Conservation (phyloP, 2,329 filamentous ascomycete species). For the Ampelomyces quisqualis region DNA sequence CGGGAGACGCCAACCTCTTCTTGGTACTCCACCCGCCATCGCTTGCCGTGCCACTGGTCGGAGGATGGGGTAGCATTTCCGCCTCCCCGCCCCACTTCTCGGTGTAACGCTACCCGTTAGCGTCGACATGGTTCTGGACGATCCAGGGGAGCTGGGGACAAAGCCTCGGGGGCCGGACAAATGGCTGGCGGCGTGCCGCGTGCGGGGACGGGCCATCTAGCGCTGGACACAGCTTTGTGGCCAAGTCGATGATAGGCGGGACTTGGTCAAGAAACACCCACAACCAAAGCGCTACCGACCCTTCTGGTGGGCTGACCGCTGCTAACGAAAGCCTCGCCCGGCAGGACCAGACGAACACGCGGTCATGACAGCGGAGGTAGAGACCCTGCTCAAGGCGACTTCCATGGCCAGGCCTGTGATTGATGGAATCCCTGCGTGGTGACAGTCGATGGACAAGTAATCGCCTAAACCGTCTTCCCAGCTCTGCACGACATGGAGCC, state of each 20-base stretch:
- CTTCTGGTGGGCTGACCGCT: constrained; percentile 20
- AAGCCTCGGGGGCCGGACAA: constrained; percentile 21
- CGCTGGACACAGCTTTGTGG: constrained; percentile 17
- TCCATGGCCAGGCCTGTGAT: constrained; percentile 18
- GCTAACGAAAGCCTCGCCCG: constrained; percentile 20
- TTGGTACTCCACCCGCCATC: constrained; percentile 14
- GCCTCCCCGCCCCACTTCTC: constrained; percentile 7
- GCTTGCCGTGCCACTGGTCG: constrained; percentile 1
- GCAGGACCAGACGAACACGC: constrained; percentile 13
- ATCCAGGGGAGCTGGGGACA: constrained; percentile 18
- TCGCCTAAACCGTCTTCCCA: too few species aligned
- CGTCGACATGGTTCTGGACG: constrained; percentile 12
- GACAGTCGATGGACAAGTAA: too few species aligned
- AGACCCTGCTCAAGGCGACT: constrained; percentile 20
- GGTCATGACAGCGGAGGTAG: constrained; percentile 15
- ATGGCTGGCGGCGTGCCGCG: constrained; percentile 9
- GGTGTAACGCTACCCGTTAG: constrained; percentile 16
- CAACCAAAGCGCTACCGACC: constrained; percentile 14
- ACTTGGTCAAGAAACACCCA: constrained; percentile 13
- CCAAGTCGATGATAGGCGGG: constrained; percentile 20
- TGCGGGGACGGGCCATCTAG: constrained; percentile 18
- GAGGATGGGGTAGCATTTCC: constrained; percentile 1
- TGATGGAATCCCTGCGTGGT: constrained; percentile 27
- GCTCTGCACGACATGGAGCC: constrained; percentile 7
- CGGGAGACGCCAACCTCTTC: constrained; percentile 11